phyloP scores from a whole-genome alignment of 1,284 basidiomycete genomes.

The Malassezia restricta region DNA sequence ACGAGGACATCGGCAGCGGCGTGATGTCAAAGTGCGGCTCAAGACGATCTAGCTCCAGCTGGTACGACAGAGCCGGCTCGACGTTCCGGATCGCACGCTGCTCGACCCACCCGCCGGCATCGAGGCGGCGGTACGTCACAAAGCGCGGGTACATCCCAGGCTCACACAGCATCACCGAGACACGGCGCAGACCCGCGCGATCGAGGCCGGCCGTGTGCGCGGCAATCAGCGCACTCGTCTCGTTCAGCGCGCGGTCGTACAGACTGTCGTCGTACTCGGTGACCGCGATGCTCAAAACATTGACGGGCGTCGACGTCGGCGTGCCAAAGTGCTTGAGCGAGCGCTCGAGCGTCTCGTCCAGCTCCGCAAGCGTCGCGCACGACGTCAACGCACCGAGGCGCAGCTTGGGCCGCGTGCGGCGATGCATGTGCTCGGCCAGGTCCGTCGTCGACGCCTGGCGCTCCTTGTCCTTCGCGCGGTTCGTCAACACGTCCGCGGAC shows the following conservation, averaged over 20 bases:
- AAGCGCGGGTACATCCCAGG: slow-evolving; percentile 85
- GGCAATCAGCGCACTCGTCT: slow-evolving; percentile 60
- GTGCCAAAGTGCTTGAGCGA: slow-evolving; percentile 33
- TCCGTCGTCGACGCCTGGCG: slow-evolving; percentile 42
- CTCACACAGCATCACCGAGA: slow-evolving; percentile 84
- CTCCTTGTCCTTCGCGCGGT: slow-evolving; percentile 52
- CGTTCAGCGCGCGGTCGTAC: not conserved
- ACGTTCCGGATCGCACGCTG: slow-evolving; percentile 95
- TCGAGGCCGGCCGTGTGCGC: slow-evolving; percentile 60
- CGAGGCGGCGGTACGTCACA: slow-evolving; percentile 67
- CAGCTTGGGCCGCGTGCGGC: slow-evolving; percentile 27
- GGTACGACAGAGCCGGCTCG: slow-evolving; percentile 94
- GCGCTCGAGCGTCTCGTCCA: slow-evolving; percentile 31
- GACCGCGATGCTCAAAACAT: slow-evolving; percentile 65
- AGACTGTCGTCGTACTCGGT: slow-evolving; percentile 47
- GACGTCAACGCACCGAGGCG: slow-evolving; percentile 44
- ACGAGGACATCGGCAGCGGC: slow-evolving; percentile 62
- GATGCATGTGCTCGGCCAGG: slow-evolving; percentile 29
- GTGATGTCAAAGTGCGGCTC: slow-evolving; percentile 85
- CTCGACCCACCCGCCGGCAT: slow-evolving; percentile 68
- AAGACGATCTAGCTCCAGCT: slow-evolving; percentile 87
- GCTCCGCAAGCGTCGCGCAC: slow-evolving; percentile 27
- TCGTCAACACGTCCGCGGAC: slow-evolving; percentile 38
- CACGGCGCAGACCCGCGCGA: slow-evolving; percentile 72
- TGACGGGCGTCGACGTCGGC: slow-evolving; percentile 22